Conservation (phyloP, 2,329 filamentous ascomycete species). For the Pseudogymnoascus sp. region DNA sequence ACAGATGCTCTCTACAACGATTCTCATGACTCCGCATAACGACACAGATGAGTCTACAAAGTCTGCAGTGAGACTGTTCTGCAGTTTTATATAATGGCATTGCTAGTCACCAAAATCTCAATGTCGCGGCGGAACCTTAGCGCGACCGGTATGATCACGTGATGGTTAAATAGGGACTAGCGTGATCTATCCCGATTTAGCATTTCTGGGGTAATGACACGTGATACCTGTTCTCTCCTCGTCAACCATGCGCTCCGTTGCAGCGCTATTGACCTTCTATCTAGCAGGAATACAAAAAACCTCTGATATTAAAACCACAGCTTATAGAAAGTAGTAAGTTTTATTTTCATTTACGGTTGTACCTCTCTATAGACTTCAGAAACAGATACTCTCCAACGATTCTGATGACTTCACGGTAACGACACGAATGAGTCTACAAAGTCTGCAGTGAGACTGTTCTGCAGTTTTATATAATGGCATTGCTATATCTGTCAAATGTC, state of each 20-base stretch:
- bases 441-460: background rate
- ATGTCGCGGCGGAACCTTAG: background rate
- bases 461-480: background rate
- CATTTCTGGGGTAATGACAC: background rate
- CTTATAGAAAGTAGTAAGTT: no score
- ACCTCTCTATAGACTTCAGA: background rate
- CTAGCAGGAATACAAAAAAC: background rate
- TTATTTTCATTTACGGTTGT: background rate
- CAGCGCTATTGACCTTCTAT: no score
- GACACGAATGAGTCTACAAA: background rate
- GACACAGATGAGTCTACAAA: background rate
- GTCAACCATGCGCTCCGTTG: no score
- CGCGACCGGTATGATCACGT: background rate
- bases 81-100: background rate
- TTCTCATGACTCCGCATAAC: background rate
- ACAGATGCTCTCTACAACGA: background rate
- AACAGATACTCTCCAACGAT: background rate
- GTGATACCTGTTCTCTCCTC: background rate
- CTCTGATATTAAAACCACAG: background rate
- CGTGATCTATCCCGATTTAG: background rate
- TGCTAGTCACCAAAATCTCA: background rate
- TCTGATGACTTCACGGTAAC: background rate
- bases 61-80: background rate
- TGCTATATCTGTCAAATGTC: background rate
- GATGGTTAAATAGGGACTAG: background rate